Conservation (phyloP, 768 basidiomycete genomes). For the Auriscalpium vulgare region DNA sequence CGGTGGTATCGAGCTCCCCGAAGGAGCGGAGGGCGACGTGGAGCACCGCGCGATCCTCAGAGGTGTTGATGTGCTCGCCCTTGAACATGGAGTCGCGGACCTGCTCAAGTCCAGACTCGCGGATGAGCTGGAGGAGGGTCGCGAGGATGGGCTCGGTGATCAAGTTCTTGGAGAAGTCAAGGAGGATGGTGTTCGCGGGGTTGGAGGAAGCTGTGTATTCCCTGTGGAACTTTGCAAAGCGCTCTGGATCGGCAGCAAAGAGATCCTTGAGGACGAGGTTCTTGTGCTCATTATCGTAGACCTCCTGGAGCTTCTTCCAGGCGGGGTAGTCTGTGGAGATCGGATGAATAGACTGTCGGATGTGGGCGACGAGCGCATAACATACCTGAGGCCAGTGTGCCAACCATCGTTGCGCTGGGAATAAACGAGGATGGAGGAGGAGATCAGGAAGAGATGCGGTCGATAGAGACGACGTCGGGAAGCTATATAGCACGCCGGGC, state of each 20-base stretch:
- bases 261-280: constrained; percentile 86
- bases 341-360: not conserved
- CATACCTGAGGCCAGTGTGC: constrained; percentile 15
- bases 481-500: too few relatives aligned
- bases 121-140: constrained; percentile 69
- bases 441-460: not conserved
- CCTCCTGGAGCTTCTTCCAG: constrained; percentile 86
- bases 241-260: constrained; percentile 79
- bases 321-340: constrained; percentile 62
- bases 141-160: constrained; percentile 80
- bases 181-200: constrained; percentile 70
- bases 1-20: constrained; percentile 71
- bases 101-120: constrained; percentile 80
- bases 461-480: too few relatives aligned
- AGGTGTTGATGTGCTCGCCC: constrained; percentile 97
- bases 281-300: constrained; percentile 65
- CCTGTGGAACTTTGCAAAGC: constrained; percentile 81
- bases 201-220: constrained; percentile 63
- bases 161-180: constrained; percentile 97
- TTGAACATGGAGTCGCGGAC: constrained; percentile 90
- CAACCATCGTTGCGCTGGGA: constrained; percentile 8
- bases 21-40: constrained; percentile 86
- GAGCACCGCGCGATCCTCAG: constrained; percentile 93
- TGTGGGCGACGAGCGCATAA: not conserved
- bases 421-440: not conserved